Base-by-base conservation (phyloP, 352 stramenopile species). In the Phytophthora europaea region DNA sequence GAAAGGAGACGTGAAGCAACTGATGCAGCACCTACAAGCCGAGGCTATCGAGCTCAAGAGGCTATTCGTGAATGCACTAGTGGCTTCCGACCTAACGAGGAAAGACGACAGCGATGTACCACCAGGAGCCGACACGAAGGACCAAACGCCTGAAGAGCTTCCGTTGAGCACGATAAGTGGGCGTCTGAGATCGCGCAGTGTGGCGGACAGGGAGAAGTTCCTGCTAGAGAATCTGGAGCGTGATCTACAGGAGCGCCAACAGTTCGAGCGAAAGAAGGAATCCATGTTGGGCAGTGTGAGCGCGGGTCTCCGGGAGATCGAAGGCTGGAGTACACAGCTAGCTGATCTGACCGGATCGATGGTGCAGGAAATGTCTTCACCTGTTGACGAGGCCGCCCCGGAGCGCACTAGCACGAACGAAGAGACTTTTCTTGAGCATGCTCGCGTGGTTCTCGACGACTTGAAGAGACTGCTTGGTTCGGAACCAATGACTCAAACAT, bases 21-120 rank as follows among this genome's bases (percentile, higher is more conserved):
- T 92, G 28, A 67, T 93, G 18, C 76, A 94, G 59, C 81, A 90
- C 38, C 47, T 96, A n/a, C 87, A 94, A 58, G 67, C 75, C 1
- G 89, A 96, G 53, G 81, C 83, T 0, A 73, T 71, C 4, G 86
- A 96, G 60, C 66, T 96, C 0, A 94, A 94, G 63, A 66, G 83
- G 4, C 60, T 96, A 10, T 84, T 96, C 53, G 73, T 92, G 28
- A 83, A 80, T 22, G 83, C 86, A 15, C 64, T 93, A 2, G 61
- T 87, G n/a, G 61, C 82, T 0, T 85, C 73, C 43, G 55, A 73
- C 18, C 18, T 67, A n/a, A 50, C 65, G 59, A 34, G n/a, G 13
- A 43, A 16, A 28, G 31, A 56, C 9, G 20, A 52, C 18, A 45
- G 10, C 18, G 13, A n/a, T 13, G 12, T 12, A 10, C 4, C 43